Conservation (phyloP, 306 rosid genomes). For the Astragalus glycyphyllos region DNA sequence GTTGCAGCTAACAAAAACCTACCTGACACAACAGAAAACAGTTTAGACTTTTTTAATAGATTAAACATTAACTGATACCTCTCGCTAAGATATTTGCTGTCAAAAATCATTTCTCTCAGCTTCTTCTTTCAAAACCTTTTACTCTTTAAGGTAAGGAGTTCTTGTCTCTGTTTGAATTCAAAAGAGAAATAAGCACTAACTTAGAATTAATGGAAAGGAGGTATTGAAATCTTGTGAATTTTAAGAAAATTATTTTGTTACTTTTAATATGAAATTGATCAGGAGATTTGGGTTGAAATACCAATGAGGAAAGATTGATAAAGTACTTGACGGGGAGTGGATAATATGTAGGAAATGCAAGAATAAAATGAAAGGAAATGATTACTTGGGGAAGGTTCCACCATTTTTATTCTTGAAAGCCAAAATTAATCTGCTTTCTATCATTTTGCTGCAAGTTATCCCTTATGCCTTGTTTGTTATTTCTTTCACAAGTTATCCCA, state of each 20-base stretch:
- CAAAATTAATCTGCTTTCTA: conserved; percentile 30
- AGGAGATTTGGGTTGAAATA: conserved; percentile 29
- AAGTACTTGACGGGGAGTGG: neutral
- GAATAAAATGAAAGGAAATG: conserved; percentile 6
- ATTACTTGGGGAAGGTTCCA: conserved; percentile 30
- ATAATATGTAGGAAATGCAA: conserved; percentile 18
- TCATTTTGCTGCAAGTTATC: conserved; percentile 41
- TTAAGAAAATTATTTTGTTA: conserved; percentile 20
- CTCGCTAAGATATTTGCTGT: conserved; percentile 25
- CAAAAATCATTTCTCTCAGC: conserved; percentile 5
- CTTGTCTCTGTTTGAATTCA: conserved; percentile 98
- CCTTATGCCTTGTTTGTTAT: too few relatives aligned
- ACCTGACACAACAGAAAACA: too few relatives aligned
- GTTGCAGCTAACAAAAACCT: too few relatives aligned
- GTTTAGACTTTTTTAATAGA: too few relatives aligned
- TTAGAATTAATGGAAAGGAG: conserved; percentile 32
- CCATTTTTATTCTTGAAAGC: conserved; percentile 28
- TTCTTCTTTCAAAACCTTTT: conserved; percentile 31
- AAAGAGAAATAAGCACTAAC: conserved; percentile 87
- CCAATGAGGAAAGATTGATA: conserved; percentile 16
- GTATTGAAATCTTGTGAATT: neutral
- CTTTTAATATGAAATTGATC: conserved; percentile 13
- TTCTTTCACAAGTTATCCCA: conserved; percentile 33
- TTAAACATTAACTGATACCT: too few relatives aligned
- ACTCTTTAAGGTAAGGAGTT: too few relatives aligned